These are phyloP conservation scores for Cryptosporidium parvum DNA, from an alignment of 169 alveolate genomes.

Conservation along the genomic window DNA sequence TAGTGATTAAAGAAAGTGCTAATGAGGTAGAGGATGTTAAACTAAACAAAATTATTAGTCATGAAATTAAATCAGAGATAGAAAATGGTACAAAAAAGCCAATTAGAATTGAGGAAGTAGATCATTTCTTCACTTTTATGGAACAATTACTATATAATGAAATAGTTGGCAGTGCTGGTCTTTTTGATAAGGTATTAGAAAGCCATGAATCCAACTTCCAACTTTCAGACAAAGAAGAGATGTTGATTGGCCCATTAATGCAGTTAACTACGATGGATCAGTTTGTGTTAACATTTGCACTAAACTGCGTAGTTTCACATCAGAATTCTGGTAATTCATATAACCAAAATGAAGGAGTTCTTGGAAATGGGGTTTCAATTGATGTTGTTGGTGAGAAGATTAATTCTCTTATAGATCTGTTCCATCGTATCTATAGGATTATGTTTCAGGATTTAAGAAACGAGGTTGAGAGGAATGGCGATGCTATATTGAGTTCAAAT, in stretches of 20 bases:
- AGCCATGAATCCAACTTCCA: conserved; percentile 27
- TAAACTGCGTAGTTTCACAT: conserved; percentile 42
- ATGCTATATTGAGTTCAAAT: background rate
- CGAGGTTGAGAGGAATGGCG: conserved; percentile 16
- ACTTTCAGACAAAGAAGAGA: conserved; percentile 29
- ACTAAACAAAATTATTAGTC: background rate
- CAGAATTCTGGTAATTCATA: conserved; percentile 5
- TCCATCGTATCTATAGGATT: conserved; percentile 60
- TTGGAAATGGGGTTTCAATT: conserved; percentile 50
- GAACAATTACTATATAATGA: conserved; percentile 60
- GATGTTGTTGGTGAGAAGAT: conserved; percentile 15
- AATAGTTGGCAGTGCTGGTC: conserved; percentile 10
- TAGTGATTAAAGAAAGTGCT: background rate
- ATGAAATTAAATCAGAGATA: background rate
- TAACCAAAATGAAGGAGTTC: conserved; percentile 25
- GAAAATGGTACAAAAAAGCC: conserved; percentile 5
- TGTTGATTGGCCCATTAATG: conserved; percentile 36
- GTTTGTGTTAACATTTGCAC: conserved; percentile 53
- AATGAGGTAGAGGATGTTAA: background rate
- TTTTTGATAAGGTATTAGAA: conserved; percentile 27
- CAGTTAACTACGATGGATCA: conserved; percentile 56
- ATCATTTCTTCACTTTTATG: conserved; percentile 49
- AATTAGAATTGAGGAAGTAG: conserved; percentile 21
- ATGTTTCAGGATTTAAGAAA: conserved; percentile 69
- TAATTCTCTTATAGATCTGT: conserved; percentile 1